These are phyloP conservation scores for Pittosporum tobira DNA, from an alignment of 129 eudicot genomes.

Conservation along the genomic window DNA sequence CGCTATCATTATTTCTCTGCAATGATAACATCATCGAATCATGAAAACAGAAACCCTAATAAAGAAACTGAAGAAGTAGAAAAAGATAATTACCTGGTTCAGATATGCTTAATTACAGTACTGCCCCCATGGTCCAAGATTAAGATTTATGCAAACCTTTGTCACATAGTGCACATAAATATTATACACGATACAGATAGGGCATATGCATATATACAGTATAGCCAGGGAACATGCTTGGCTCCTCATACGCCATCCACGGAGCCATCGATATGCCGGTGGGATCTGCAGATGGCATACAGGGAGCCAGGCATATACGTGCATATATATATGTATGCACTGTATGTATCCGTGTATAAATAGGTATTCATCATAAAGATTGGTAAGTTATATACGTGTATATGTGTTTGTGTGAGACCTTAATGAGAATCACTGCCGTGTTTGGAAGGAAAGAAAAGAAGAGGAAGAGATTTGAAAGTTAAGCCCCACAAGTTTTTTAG, in stretches of 20 bases:
- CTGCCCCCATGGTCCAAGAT: not conserved
- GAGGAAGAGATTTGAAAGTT: constrained; percentile 11
- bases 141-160: not conserved
- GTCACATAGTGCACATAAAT: constrained; percentile 1
- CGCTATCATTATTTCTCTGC: no score
- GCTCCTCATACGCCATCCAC: constrained; percentile 97
- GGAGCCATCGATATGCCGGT: constrained; percentile 39
- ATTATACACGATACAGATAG: not conserved
- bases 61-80: no score
- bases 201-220: not conserved
- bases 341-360: no score
- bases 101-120: not conserved
- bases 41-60: no score
- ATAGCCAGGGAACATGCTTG: constrained; percentile 61
- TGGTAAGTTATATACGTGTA: not conserved
- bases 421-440: not conserved
- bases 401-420: not conserved
- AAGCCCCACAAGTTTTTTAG: not conserved
- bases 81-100: no score
- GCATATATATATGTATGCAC: constrained; percentile 3
- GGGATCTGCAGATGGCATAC: constrained; percentile 81
- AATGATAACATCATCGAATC: no score
- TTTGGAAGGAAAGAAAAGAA: constrained; percentile 1
- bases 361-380: no score
- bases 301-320: constrained; percentile 86